Evolutionary conservation across 169 alveolate genomes (phyloP).

Genomic region (Plasmodium inui): DNA sequence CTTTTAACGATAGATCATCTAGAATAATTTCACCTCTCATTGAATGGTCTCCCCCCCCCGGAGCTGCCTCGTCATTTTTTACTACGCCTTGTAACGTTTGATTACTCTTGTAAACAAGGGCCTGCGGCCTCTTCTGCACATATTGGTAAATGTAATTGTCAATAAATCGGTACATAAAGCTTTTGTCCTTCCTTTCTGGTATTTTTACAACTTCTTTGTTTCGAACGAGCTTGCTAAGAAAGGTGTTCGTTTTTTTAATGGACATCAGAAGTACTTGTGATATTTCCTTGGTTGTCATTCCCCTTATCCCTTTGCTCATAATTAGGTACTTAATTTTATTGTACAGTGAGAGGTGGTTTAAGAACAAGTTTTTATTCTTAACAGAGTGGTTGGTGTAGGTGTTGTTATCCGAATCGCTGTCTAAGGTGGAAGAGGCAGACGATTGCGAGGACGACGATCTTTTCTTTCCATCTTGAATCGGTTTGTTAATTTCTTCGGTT

Average conservation of each 20-base stretch:
- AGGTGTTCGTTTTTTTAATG: conserved; percentile 60
- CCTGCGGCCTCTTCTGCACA: conserved; percentile 32
- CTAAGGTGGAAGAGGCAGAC: conserved; percentile 11
- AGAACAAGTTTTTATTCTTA: background rate
- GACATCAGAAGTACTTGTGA: conserved; percentile 26
- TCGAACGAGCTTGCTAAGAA: conserved; percentile 29
- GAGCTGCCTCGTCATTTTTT: background rate
- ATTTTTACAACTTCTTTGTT: conserved; percentile 58
- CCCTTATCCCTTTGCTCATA: conserved; percentile 55
- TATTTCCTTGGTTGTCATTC: conserved; percentile 67
- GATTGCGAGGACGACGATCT: background rate
- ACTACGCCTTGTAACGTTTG: background rate
- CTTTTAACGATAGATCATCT: background rate
- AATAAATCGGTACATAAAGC: conserved; percentile 69
- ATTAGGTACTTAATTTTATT: conserved; percentile 55
- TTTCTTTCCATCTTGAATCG: background rate
- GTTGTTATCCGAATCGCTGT: background rate
- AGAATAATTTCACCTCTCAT: background rate
- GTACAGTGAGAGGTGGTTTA: conserved; percentile 24
- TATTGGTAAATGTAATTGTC: conserved; percentile 55
- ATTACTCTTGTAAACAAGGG: background rate
- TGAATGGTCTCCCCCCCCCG: background rate
- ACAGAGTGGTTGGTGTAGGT: background rate
- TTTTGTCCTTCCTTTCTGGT: conserved; percentile 69
- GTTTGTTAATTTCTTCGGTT: background rate